Evolutionary conservation across 441 rosid genomes (phyloP).

Genomic region (Omphalea diandra): DNA sequence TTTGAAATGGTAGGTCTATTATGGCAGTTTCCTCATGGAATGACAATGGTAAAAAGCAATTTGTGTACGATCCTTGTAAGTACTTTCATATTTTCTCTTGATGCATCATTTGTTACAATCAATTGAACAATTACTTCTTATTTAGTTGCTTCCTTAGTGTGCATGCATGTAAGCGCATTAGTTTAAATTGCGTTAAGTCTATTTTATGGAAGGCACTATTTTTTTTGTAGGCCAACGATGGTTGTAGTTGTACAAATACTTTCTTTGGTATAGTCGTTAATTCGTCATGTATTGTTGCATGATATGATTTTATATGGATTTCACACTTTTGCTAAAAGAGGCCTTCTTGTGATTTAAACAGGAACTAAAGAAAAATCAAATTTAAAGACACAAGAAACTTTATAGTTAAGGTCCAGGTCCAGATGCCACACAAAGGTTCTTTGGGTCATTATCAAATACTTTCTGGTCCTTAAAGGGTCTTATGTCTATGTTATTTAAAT

Average conservation of each 20-base stretch:
- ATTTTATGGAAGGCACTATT: not conserved
- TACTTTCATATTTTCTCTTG: conserved; percentile 21
- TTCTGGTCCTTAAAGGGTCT: too few species aligned
- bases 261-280: not conserved
- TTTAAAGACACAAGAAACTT: not conserved
- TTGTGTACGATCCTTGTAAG: conserved; percentile 93
- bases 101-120: not conserved
- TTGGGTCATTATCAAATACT: too few species aligned
- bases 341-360: not conserved
- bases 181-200: not conserved
- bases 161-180: not conserved
- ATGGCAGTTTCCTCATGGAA: conserved; percentile 99
- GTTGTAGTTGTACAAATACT: not conserved
- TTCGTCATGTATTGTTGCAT: not conserved
- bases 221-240: not conserved
- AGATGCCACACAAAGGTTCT: too few species aligned
- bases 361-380: not conserved
- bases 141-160: not conserved
- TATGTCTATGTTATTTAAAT: too few species aligned
- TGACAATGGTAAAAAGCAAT: conserved; percentile 98
- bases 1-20: conserved; percentile 59
- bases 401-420: too few species aligned
- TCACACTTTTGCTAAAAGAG: not conserved
- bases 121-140: not conserved
- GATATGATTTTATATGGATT: not conserved